A percentile compares a stretch with the other conserved stretches of the same genome.
Evolutionary conservation across 257 asterid species (phyloP).

Genomic region (Solanum arcanum): DNA sequence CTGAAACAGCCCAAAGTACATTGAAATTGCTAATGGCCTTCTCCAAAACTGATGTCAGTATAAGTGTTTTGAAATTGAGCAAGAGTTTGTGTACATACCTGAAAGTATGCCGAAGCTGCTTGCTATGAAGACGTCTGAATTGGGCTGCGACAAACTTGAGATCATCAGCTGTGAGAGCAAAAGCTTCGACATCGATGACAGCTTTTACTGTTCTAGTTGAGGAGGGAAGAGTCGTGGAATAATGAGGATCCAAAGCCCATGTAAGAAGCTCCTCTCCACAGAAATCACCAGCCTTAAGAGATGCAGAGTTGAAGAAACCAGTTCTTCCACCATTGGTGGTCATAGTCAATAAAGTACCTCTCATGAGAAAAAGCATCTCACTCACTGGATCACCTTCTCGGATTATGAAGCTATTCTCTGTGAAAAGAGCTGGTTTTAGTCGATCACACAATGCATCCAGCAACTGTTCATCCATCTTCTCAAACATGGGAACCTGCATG

Average conservation of each 20-base stretch:
- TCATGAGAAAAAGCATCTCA: slow-evolving; percentile 60
- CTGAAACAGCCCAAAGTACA: slow-evolving; percentile 7
- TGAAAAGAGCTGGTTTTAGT: slow-evolving; percentile 43
- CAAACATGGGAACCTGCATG: slow-evolving; percentile 53
- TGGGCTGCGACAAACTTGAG: slow-evolving; percentile 20
- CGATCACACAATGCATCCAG: slow-evolving; percentile 43
- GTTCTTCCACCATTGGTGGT: slow-evolving; percentile 59
- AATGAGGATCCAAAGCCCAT: slow-evolving; percentile 25
- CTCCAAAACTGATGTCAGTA: slow-evolving; percentile 30
- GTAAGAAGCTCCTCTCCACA: slow-evolving; percentile 27
- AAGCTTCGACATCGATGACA: slow-evolving; percentile 16
- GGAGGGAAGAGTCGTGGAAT: slow-evolving; percentile 11
- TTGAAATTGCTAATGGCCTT: background rate
- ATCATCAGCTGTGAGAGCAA: slow-evolving; percentile 17
- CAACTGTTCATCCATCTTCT: slow-evolving; percentile 48
- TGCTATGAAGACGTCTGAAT: slow-evolving; percentile 23
- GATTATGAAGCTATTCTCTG: slow-evolving; percentile 35
- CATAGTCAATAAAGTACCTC: slow-evolving; percentile 35
- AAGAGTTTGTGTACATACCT: slow-evolving; percentile 3
- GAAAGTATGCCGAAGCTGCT: slow-evolving; percentile 19
- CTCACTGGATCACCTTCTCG: slow-evolving; percentile 64
- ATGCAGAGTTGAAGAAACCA: slow-evolving; percentile 45
- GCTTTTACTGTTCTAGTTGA: slow-evolving; percentile 23
- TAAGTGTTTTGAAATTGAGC: background rate
- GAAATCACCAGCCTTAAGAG: slow-evolving; percentile 31